Evolutionary conservation across 2,329 filamentous ascomycete genomes (phyloP).

Genomic region (Ceratocystis huliohia): DNA sequence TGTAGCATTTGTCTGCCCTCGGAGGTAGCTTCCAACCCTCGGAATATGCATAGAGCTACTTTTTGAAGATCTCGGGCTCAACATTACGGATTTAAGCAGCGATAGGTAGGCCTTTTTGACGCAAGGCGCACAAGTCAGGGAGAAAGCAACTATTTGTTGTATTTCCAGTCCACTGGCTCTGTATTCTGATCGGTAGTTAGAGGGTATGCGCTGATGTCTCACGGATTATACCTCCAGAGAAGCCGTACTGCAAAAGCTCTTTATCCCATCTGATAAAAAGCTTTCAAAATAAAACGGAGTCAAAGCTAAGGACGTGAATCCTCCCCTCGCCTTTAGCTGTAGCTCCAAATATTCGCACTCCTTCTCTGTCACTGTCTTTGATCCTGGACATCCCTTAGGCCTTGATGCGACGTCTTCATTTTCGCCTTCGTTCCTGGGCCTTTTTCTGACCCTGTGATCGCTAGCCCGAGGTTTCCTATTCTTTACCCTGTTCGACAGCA

Average conservation of each 20-base stretch:
- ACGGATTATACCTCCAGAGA: no score
- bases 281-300: conserved; percentile 4
- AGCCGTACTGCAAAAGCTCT: not conserved
- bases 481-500: no score
- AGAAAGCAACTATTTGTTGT: not conserved
- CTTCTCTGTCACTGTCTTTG: not conserved
- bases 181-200: no score
- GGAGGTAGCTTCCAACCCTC: not conserved
- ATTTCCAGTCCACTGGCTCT: not conserved
- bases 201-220: no score
- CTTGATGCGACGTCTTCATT: not conserved
- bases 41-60: not conserved
- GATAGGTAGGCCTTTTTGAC: not conserved
- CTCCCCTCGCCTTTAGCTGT: not conserved
- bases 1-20: not conserved
- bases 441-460: not conserved
- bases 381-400: not conserved
- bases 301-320: not conserved
- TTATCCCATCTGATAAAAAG: conserved; percentile 14
- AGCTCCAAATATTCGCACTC: not conserved
- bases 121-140: not conserved
- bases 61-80: not conserved
- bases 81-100: not conserved
- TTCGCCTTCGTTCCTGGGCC: not conserved
- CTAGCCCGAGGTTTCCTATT: not conserved